Evolutionary conservation across 768 basidiomycete species (phyloP).

Genomic region (Lactarius evosmus): DNA sequence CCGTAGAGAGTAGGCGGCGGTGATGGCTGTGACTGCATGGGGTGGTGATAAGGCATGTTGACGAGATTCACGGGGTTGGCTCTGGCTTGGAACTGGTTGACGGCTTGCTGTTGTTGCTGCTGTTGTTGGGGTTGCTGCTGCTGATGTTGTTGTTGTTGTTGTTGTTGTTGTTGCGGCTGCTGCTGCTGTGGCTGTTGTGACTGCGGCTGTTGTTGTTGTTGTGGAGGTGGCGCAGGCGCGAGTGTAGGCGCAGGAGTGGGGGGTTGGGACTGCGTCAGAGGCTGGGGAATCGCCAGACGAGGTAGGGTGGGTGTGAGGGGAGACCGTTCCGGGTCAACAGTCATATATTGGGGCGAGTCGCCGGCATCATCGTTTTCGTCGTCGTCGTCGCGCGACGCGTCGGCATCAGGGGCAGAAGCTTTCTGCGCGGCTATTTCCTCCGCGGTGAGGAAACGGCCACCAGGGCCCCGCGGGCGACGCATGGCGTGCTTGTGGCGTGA

Average conservation of each 20-base stretch:
- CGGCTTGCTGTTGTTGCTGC: conserved; percentile 10
- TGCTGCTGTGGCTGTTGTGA: not conserved
- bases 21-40: conserved; percentile 28
- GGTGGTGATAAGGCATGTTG: conserved; percentile 27
- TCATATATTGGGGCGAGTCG: conserved; percentile 24
- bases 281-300: conserved; percentile 9
- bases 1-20: conserved; percentile 24
- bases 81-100: conserved; percentile 13
- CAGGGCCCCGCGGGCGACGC: conserved; percentile 94
- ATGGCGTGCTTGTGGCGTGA: conserved; percentile 98
- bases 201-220: not conserved
- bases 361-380: conserved; percentile 47
- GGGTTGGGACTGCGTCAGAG: conserved; percentile 7
- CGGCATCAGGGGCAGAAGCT: conserved; percentile 38
- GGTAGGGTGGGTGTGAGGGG: conserved; percentile 14
- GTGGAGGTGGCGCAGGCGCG: conserved; percentile 25
- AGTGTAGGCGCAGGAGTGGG: conserved; percentile 14
- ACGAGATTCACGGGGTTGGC: conserved; percentile 16
- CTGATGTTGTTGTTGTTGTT: not conserved
- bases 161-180: not conserved
- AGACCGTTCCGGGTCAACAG: conserved; percentile 12
- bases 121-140: not conserved
- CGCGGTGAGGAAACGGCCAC: conserved; percentile 95
- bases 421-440: conserved; percentile 91
- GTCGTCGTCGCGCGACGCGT: conserved; percentile 38